Conservation (phyloP, 2,329 filamentous ascomycete species). For the Pezicula neosporulosa region DNA sequence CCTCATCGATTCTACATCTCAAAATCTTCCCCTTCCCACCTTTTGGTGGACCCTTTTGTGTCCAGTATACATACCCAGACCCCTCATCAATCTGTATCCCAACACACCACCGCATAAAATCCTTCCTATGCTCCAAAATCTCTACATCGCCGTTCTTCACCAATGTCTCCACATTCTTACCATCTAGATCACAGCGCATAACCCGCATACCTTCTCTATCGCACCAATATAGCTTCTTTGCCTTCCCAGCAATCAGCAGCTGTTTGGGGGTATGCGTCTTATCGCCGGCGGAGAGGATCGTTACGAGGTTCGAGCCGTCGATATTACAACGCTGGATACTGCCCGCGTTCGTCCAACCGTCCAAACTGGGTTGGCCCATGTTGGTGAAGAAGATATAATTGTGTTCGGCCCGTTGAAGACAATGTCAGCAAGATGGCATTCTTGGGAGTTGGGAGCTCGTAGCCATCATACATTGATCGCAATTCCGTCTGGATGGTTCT, state of each 20-base stretch:
- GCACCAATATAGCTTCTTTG: slow-evolving; percentile 32
- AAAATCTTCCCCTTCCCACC: slow-evolving; percentile 6
- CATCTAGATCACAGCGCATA: slow-evolving; percentile 35
- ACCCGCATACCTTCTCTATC: slow-evolving; percentile 41
- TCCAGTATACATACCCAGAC: slow-evolving; percentile 51
- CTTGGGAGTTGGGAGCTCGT: background rate
- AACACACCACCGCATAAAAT: slow-evolving; percentile 44
- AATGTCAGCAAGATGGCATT: background rate
- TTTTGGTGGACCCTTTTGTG: slow-evolving; percentile 41
- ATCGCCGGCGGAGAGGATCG: slow-evolving; percentile 38
- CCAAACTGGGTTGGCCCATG: slow-evolving; percentile 37
- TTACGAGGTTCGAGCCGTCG: slow-evolving; percentile 41
- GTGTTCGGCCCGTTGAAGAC: background rate
- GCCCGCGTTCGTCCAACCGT: slow-evolving; percentile 4
- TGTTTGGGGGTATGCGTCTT: slow-evolving; percentile 45
- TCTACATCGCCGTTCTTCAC: slow-evolving; percentile 11
- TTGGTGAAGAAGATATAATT: slow-evolving; percentile 42
- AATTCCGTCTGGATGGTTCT: background rate
- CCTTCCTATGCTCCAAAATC: background rate
- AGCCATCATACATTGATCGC: background rate
- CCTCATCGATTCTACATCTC: slow-evolving; percentile 4
- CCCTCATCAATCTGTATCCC: slow-evolving; percentile 45
- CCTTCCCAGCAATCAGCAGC: slow-evolving; percentile 15
- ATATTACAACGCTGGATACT: slow-evolving; percentile 25
- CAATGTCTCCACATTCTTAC: slow-evolving; percentile 30